Evolutionary conservation across 139 green algal species (phyloP), one percentile per base, ranked within the genome.

Genomic region (Chlorella sp.): DNA sequence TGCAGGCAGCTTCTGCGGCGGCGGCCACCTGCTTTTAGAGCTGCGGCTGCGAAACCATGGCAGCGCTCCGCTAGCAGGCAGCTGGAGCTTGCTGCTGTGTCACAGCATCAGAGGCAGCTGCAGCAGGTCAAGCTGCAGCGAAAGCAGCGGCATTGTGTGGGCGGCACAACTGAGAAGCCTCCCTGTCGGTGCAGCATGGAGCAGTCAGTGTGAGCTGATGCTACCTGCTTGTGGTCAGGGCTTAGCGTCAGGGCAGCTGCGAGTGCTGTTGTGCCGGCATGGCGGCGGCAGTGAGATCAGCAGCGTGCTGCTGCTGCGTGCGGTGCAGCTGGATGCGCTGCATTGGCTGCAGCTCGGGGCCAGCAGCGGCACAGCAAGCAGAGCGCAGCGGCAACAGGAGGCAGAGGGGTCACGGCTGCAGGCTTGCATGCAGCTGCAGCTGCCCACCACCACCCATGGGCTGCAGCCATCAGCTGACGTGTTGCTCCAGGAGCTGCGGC

Each of bases 211-310:
- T 14, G 1, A 36, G 43, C 13, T 78, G 44, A 11, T n/a, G 28
- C 24, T 78, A 44, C 5, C 43, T 6, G 13, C 13, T 2, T n/a
- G n/a, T n/a, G 30, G 43, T 28, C 7, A 22, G 5, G n/a, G 67
- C 2, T 9, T 36, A 26, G 34, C 34, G 0, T 8, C 2, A 2
- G 43, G 72, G 30, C 43, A 78, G 3, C 72, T 78, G 24, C 46
- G 43, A 6, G 72, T 78, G 72, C 72, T 78, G 43, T 44, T 78
- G 11, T 78, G 72, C 72, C 43, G 14, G 28, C 72, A 60, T n/a
- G 32, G 43, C 72, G 41, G 44, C 41, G 41, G 51, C 70, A 38
- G 43, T 44, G 41, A 28, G 28, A 14, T 13, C 43, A 78, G 44
- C 72, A 60, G 28, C 5, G 5, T 48, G 32, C 20, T 76, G 70